Conservation (phyloP, 805 yeast species). For the Wickerhamiella nectarea region DNA sequence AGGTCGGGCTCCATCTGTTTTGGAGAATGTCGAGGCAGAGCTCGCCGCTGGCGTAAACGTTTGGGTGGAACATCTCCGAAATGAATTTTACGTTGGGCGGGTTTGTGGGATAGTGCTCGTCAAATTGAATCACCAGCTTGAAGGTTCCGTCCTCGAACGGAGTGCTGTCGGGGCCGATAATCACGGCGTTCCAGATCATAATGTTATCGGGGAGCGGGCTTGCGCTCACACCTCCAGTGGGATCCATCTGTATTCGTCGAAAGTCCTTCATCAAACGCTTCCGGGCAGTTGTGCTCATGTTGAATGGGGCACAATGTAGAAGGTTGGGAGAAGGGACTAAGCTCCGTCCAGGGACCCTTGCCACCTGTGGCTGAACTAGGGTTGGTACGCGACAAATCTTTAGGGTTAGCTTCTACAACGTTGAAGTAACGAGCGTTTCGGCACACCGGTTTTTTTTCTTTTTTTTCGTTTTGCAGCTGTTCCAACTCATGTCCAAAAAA, state of each 20-base stretch:
- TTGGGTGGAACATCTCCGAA: constrained; percentile 95
- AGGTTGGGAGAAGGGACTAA: neutral
- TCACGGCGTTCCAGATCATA: constrained; percentile 96
- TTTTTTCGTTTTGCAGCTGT: too few relatives aligned
- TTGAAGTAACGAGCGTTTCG: too few relatives aligned
- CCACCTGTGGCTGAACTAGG: too few relatives aligned
- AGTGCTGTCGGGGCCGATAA: constrained; percentile 93
- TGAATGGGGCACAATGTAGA: neutral
- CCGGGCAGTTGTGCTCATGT: constrained; percentile 96
- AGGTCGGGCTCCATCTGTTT: constrained; percentile 97
- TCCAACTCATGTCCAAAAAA: constrained; percentile 12
- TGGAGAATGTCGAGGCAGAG: constrained; percentile 90
- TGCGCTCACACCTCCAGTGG: constrained; percentile 96
- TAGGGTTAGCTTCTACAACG: too few relatives aligned
- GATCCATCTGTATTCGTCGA: constrained; percentile 95
- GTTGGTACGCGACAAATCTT: too few relatives aligned
- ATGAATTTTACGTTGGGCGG: constrained; percentile 89
- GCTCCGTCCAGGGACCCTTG: too few relatives aligned
- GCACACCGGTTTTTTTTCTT: too few relatives aligned
- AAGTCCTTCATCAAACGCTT: constrained; percentile 98
- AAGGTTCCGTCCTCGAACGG: constrained; percentile 98
- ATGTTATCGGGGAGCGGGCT: constrained; percentile 95
- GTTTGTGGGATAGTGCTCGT: constrained; percentile 94
- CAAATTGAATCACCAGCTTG: constrained; percentile 71
- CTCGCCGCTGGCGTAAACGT: constrained; percentile 91